Base-by-base conservation (phyloP, 768 basidiomycete species). In the Austroboletus eburneus region DNA sequence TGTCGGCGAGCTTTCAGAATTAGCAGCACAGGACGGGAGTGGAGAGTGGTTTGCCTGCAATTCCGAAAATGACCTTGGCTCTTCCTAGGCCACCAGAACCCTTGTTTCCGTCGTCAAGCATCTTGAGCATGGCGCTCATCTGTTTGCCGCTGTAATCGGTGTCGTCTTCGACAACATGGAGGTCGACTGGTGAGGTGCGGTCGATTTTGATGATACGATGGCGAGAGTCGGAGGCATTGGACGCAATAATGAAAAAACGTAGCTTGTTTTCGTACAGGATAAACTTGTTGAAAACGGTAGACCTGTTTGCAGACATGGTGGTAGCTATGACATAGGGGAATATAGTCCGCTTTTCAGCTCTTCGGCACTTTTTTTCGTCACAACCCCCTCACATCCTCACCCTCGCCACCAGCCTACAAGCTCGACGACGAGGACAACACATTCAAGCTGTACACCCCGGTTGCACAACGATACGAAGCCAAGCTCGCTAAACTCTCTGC, bases 191-290 rank as follows among this genome's bases (percentile, higher is more conserved):
- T 0, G 80, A 77, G 2, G 88, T 92, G 33, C 95, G 75, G 66
- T 99, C 93, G 43, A 99, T 84, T 72, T 93, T 96, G 60, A 97
- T 79, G 46, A 99, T 90, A 17, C 89, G 80, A 61, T 96, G 93
- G 2, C 87, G 79, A 1, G 90, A 87, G 49, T 91, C 90, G 16
- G 87, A 81, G 1, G 90, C 79, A 68, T 92, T 92, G 34, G 89
- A 93, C 3, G 89, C 93, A 50, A 97, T 82, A 43, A 99, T 80
- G 70, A 83, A 97, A 75, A 95, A 92, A 16, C 91, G 85, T 20
- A 85, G 76, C 46, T 83, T 81, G 57, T 91, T 97, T 71, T 99
- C 95, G 65, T 96, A 97, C 3, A 98, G 71, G 25, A 91, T 85
- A 71, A 91, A 93, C 62, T 91, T 91, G 71, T 92, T 93, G 65